Evolutionary conservation across 805 yeast genomes (phyloP).

Genomic region (Candida railenensis): DNA sequence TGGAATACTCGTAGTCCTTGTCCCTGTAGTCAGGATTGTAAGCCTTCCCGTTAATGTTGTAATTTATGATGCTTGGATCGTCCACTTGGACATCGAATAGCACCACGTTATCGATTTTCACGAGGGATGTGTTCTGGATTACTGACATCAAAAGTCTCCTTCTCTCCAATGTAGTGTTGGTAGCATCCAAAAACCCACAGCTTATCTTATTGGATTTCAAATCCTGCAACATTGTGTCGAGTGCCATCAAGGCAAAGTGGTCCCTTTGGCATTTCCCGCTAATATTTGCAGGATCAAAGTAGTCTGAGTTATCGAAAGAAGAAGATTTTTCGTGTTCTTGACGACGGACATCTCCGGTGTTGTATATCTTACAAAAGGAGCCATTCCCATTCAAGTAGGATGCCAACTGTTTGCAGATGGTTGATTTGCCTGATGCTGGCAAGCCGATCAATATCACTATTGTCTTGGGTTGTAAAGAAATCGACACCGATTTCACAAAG

Average conservation of each 20-base stretch:
- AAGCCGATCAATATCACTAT: slow-evolving; percentile 38
- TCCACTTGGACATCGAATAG: slow-evolving; percentile 61
- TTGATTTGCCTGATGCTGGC: slow-evolving; percentile 43
- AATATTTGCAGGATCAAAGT: slow-evolving; percentile 36
- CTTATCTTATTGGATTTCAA: slow-evolving; percentile 22
- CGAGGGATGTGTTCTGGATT: slow-evolving; percentile 18
- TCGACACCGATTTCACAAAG: slow-evolving; percentile 1
- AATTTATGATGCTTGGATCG: slow-evolving; percentile 51
- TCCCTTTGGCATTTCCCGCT: slow-evolving; percentile 33
- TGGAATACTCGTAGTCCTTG: slow-evolving; percentile 50
- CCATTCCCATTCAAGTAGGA: slow-evolving; percentile 27
- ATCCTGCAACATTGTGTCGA: slow-evolving; percentile 30
- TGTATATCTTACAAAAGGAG: slow-evolving; percentile 33
- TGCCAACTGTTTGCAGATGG: slow-evolving; percentile 33
- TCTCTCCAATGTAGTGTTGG: slow-evolving; percentile 38
- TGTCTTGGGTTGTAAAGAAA: slow-evolving; percentile 15
- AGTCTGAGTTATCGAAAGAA: slow-evolving; percentile 30
- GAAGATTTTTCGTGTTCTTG: slow-evolving; percentile 17
- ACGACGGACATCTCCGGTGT: slow-evolving; percentile 54
- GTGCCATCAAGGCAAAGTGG: slow-evolving; percentile 32
- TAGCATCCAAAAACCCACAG: slow-evolving; percentile 44
- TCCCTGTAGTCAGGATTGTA: slow-evolving; percentile 59
- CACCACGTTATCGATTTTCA: slow-evolving; percentile 36
- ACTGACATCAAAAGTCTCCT: slow-evolving; percentile 29
- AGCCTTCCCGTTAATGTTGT: slow-evolving; percentile 64